Percentiles rank a stretch among this genome's conserved stretches.
phyloP scores from a whole-genome alignment of 768 basidiomycete genomes.

The Mycena vulgaris region DNA sequence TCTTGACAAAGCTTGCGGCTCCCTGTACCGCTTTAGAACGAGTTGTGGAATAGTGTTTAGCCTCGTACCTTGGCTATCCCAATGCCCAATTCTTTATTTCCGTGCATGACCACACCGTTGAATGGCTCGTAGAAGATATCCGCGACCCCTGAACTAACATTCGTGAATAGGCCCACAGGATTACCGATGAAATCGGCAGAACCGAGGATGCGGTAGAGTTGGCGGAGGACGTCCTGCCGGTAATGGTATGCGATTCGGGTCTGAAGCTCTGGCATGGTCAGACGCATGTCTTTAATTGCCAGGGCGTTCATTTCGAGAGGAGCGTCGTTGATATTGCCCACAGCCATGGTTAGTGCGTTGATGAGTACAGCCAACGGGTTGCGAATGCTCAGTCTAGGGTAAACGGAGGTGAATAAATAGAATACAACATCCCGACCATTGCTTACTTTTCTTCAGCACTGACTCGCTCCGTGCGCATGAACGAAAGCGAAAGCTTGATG shows the following conservation, averaged over 20 bases:
- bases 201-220: conserved; percentile 97
- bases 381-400: conserved; percentile 76
- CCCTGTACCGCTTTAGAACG: conserved; percentile 66
- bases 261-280: conserved; percentile 88
- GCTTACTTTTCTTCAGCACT: conserved; percentile 94
- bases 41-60: neutral
- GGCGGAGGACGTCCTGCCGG: conserved; percentile 91
- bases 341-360: conserved; percentile 95
- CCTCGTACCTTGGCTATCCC: conserved; percentile 89
- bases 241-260: conserved; percentile 93
- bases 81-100: conserved; percentile 93
- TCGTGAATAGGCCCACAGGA: conserved; percentile 97
- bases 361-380: conserved; percentile 95
- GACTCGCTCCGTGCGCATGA: conserved; percentile 96
- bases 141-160: conserved; percentile 96
- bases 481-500: conserved; percentile 91
- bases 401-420: neutral
- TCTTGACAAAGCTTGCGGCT: conserved; percentile 98
- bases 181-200: conserved; percentile 98
- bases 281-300: conserved; percentile 93
- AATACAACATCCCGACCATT: neutral
- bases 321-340: conserved; percentile 97
- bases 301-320: conserved; percentile 95
- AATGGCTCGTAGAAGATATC: conserved; percentile 99
- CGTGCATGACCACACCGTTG: conserved; percentile 96